These are phyloP conservation scores for Lyophyllum decastes DNA, from an alignment of 768 basidiomycete genomes.

Conservation along the genomic window DNA sequence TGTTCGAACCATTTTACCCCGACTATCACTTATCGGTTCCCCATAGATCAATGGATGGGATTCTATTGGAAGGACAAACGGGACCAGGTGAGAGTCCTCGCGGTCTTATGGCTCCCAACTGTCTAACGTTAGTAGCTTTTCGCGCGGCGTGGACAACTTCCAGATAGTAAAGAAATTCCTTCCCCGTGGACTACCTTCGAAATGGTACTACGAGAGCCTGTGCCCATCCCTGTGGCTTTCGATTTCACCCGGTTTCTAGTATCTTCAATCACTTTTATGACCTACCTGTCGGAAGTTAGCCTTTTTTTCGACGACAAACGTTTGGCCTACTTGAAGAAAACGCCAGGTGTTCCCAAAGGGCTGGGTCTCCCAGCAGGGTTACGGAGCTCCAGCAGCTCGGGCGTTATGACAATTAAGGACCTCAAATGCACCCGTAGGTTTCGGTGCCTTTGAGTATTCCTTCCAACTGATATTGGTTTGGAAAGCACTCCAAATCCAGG, in stretches of 20 bases:
- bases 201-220: constrained; percentile 82
- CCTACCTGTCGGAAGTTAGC: constrained; percentile 69
- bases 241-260: constrained; percentile 89
- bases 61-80: constrained; percentile 96
- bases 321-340: constrained; percentile 67
- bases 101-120: constrained; percentile 2
- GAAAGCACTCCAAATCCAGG: constrained; percentile 74
- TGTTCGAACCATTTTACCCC: constrained; percentile 19
- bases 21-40: constrained; percentile 21
- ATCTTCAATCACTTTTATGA: constrained; percentile 94
- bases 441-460: constrained; percentile 1
- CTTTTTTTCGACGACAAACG: constrained; percentile 83
- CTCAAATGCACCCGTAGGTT: constrained; percentile 65
- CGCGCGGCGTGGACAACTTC: constrained; percentile 74
- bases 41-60: constrained; percentile 83
- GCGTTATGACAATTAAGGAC: constrained; percentile 68
- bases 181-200: constrained; percentile 84
- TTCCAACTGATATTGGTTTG: constrained; percentile 6
- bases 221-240: constrained; percentile 78
- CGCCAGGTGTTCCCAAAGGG: constrained; percentile 48
- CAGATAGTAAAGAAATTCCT: constrained; percentile 31
- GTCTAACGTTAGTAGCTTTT: constrained; percentile 53
- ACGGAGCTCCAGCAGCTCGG: constrained; percentile 52
- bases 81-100: constrained; percentile 60
- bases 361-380: constrained; percentile 58